Evolutionary conservation across 345 rosid genomes (phyloP).

Genomic region (Salix arbutifolia): DNA sequence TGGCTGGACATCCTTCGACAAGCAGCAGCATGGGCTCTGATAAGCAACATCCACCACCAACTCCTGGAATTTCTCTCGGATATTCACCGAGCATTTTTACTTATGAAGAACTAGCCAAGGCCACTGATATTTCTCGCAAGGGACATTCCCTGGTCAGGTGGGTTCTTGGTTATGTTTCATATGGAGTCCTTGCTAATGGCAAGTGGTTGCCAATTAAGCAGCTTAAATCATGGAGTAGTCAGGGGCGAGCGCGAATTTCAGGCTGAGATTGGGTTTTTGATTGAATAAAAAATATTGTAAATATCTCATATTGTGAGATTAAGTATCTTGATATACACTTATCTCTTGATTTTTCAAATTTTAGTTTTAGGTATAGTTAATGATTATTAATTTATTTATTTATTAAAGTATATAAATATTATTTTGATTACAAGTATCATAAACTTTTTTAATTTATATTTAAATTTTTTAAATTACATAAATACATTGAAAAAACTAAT

Average conservation of each 20-base stretch:
- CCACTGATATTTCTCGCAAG: conserved; percentile 21
- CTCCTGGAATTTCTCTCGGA: conserved; percentile 9
- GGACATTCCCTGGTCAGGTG: conserved; percentile 25
- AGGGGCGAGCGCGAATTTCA: conserved; percentile 33
- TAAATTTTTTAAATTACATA: no score
- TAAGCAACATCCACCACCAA: conserved; percentile 1
- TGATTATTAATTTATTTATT: no score
- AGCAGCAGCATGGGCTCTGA: conserved; percentile 9
- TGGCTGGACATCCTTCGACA: conserved; percentile 21
- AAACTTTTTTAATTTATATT: no score
- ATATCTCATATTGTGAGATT: no score
- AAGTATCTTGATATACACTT: no score
- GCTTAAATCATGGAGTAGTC: conserved; percentile 28
- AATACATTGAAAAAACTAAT: no score
- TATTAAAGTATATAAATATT: no score
- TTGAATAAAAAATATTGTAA: no score
- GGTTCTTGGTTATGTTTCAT: conserved; percentile 30
- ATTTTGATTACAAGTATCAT: no score
- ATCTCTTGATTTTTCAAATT: no score
- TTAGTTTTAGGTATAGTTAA: no score
- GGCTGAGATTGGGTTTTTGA: conserved; percentile 24
- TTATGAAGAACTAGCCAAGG: conserved; percentile 20
- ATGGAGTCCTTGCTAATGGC: conserved; percentile 22
- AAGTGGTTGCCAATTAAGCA: conserved; percentile 23
- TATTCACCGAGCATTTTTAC: conserved; percentile 12